Conservation (phyloP, 1,139 yeast genomes). For the Meyerozyma elateridarum region DNA sequence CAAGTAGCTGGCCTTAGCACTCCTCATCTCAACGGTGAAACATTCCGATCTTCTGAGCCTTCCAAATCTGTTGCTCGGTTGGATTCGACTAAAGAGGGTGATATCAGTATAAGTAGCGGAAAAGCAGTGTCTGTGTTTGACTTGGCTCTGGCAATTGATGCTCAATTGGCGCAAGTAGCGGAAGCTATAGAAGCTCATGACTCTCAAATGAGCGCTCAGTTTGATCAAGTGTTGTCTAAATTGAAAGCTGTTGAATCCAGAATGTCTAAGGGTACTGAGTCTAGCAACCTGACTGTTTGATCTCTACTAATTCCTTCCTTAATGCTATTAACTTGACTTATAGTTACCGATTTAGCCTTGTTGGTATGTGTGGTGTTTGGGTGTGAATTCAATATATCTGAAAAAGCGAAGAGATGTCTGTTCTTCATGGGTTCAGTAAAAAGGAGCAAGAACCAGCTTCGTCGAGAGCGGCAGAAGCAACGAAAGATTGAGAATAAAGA, state of each 20-base stretch:
- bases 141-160: constrained; percentile 11
- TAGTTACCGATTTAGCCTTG: background rate
- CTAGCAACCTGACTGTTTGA: no score
- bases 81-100: constrained; percentile 4
- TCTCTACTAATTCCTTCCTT: no score
- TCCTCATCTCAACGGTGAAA: constrained; percentile 4
- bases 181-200: constrained; percentile 9
- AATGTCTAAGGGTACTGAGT: no score
- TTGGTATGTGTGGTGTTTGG: background rate
- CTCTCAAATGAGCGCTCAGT: constrained; percentile 3
- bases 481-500: constrained; percentile 27
- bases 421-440: constrained; percentile 6
- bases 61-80: constrained; percentile 2
- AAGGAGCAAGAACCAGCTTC: constrained; percentile 53
- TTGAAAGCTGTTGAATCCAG: background rate
- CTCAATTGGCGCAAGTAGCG: constrained; percentile 7
- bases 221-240: background rate
- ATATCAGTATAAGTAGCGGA: constrained; percentile 5
- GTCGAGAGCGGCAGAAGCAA: constrained; percentile 57
- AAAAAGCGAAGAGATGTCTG: background rate
- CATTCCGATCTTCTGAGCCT: constrained; percentile 1
- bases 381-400: background rate
- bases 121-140: constrained; percentile 8
- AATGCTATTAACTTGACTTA: no score
- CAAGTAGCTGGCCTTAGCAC: background rate